Percentiles rank a stretch among this genome's conserved stretches.
These are phyloP conservation scores for Pholiota adiposa DNA, from an alignment of 1,284 basidiomycete genomes.

Conservation along the genomic window DNA sequence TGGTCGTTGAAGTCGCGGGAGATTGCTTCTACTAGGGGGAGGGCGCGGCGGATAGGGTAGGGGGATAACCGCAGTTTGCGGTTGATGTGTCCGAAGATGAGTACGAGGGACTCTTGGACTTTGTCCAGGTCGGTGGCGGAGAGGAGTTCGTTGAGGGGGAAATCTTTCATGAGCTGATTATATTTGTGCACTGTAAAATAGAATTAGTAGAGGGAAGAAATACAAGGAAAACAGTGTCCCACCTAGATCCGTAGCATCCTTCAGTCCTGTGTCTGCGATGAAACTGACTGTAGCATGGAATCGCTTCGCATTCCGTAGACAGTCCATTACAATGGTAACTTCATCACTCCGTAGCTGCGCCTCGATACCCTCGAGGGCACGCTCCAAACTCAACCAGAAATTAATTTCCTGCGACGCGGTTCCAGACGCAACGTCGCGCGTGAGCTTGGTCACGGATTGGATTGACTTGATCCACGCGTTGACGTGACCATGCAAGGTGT, in stretches of 20 bases:
- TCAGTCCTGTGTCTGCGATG: conserved; percentile 95
- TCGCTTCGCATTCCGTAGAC: conserved; percentile 93
- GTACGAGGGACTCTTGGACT: conserved; percentile 84
- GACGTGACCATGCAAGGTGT: conserved; percentile 92
- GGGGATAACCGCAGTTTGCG: conserved; percentile 95
- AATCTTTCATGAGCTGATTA: conserved; percentile 98
- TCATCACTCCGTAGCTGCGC: conserved; percentile 90
- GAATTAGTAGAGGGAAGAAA: background rate
- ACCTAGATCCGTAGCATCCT: conserved; percentile 89
- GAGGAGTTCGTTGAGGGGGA: conserved; percentile 94
- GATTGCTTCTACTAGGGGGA: conserved; percentile 97
- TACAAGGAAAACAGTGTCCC: conserved; percentile 30
- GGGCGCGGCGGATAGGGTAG: conserved; percentile 93
- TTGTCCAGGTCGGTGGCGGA: conserved; percentile 96
- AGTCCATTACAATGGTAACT: conserved; percentile 94
- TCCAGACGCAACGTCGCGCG: conserved; percentile 91
- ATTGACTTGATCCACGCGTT: conserved; percentile 99
- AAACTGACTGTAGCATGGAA: conserved; percentile 98
- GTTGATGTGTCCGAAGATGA: conserved; percentile 94
- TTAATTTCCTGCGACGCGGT: conserved; percentile 99
- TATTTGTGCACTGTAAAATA: conserved; percentile 84
- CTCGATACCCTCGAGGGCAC: conserved; percentile 93
- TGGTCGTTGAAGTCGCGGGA: conserved; percentile 97
- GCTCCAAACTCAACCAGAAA: conserved; percentile 96
- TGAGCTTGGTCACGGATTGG: conserved; percentile 94